phyloP scores from a whole-genome alignment of 768 basidiomycete genomes.

The Leccinellum albellum region DNA sequence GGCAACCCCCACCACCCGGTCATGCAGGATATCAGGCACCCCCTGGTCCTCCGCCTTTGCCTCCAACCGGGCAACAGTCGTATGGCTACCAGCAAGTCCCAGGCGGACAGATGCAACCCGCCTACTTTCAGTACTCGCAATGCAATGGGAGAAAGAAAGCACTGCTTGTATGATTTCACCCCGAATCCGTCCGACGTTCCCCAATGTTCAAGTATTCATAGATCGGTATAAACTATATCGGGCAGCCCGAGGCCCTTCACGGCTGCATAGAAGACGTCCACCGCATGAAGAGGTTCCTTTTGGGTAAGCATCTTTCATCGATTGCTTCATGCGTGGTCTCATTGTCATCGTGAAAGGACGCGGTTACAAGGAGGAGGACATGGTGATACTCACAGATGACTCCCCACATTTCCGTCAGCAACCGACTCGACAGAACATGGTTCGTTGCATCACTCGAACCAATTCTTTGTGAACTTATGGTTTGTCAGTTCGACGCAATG shows the following conservation, averaged over 20 bases:
- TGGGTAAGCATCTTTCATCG: slow-evolving; percentile 40
- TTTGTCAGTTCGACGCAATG: slow-evolving; percentile 37
- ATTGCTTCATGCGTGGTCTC: background rate
- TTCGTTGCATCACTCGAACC: slow-evolving; percentile 30
- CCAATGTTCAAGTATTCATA: slow-evolving; percentile 24
- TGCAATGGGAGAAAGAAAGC: slow-evolving; percentile 88
- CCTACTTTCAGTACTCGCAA: slow-evolving; percentile 83
- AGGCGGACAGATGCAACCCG: slow-evolving; percentile 47
- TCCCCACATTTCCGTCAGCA: slow-evolving; percentile 51
- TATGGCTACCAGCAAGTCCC: slow-evolving; percentile 59
- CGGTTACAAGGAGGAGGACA: slow-evolving; percentile 72
- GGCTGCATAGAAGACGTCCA: slow-evolving; percentile 93
- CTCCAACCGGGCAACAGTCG: slow-evolving; percentile 54
- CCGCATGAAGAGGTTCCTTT: slow-evolving; percentile 78
- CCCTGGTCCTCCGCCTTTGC: slow-evolving; percentile 43
- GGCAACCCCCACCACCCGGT: background rate
- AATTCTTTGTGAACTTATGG: background rate
- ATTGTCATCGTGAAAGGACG: slow-evolving; percentile 18
- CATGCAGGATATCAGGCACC: slow-evolving; percentile 14
- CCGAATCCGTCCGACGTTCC: background rate
- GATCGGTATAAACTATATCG: slow-evolving; percentile 89
- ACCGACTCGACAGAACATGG: slow-evolving; percentile 82
- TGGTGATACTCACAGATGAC: slow-evolving; percentile 84
- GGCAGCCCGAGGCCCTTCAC: slow-evolving; percentile 58
- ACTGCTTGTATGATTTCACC: slow-evolving; percentile 57